A percentile compares a stretch with the other conserved stretches of the same genome.
phyloP scores from a whole-genome alignment of 352 stramenopile genomes.

The Sclerospora graminicola region DNA sequence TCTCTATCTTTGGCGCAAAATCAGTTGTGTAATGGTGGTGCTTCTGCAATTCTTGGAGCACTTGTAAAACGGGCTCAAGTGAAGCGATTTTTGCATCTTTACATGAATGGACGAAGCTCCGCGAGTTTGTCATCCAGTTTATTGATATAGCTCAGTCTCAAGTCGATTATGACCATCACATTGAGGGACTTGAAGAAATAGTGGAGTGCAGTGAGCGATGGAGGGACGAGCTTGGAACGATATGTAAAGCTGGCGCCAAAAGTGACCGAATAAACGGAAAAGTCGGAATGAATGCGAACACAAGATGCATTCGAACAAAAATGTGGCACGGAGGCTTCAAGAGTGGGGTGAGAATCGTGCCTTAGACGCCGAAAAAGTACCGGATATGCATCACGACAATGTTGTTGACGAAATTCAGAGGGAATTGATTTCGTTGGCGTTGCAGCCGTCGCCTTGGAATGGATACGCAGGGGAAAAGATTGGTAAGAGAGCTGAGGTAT shows the following conservation, averaged over 20 bases:
- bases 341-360: slow-evolving; percentile 20
- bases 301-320: not conserved
- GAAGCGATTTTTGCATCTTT: slow-evolving; percentile 28
- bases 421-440: slow-evolving; percentile 17
- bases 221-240: slow-evolving; percentile 24
- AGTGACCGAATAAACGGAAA: not conserved
- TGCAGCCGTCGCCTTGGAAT: slow-evolving; percentile 23
- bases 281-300: not conserved
- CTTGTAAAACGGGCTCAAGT: too few species aligned
- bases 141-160: slow-evolving; percentile 18
- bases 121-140: slow-evolving; percentile 19
- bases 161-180: slow-evolving; percentile 6
- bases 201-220: slow-evolving; percentile 25
- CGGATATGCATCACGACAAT: not conserved
- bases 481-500: slow-evolving; percentile 25
- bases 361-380: not conserved
- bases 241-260: slow-evolving; percentile 18
- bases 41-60: too few species aligned
- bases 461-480: slow-evolving; percentile 27
- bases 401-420: slow-evolving; percentile 6
- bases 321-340: slow-evolving; percentile 10
- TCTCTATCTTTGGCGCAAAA: too few species aligned
- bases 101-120: slow-evolving; percentile 34
- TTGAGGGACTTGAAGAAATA: slow-evolving; percentile 22
- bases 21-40: too few species aligned